These are phyloP conservation scores for Pseudogymnoascus sp. DNA, from an alignment of 2,329 filamentous ascomycete species.

Conservation along the genomic window DNA sequence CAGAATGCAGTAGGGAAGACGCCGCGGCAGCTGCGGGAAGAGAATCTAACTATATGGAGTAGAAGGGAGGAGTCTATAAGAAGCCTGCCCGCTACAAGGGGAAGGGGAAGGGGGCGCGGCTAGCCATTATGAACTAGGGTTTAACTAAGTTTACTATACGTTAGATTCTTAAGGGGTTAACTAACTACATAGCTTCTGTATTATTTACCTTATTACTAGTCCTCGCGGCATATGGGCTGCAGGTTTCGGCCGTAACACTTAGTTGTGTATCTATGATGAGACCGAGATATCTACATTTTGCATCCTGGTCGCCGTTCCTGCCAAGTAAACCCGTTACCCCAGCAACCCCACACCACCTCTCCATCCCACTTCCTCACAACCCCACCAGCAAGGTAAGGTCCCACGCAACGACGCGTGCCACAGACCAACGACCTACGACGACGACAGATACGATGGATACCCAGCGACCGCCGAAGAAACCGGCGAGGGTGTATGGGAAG, in stretches of 20 bases:
- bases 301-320: not conserved
- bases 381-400: slow-evolving; percentile 5
- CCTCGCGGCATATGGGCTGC: too few species aligned
- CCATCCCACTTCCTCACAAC: not conserved
- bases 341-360: not conserved
- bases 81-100: not conserved
- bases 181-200: too few species aligned
- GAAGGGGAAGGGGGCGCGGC: not conserved
- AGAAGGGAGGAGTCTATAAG: slow-evolving; percentile 16
- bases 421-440: not conserved
- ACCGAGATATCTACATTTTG: too few species aligned
- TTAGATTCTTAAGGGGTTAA: too few species aligned
- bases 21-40: slow-evolving; percentile 9
- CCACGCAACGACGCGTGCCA: not conserved
- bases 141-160: too few species aligned
- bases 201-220: too few species aligned
- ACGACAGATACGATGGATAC: slow-evolving; percentile 1
- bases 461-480: slow-evolving; percentile 1
- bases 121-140: not conserved
- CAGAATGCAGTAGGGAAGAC: slow-evolving; percentile 24
- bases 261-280: too few species aligned
- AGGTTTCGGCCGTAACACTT: too few species aligned
- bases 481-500: slow-evolving; percentile 11
- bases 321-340: slow-evolving; percentile 1
- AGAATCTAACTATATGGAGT: slow-evolving; percentile 5